A percentile compares a stretch with the other conserved stretches of the same genome.
Conservation (phyloP, 2,329 filamentous ascomycete species). For the Nothophoma quercina region DNA sequence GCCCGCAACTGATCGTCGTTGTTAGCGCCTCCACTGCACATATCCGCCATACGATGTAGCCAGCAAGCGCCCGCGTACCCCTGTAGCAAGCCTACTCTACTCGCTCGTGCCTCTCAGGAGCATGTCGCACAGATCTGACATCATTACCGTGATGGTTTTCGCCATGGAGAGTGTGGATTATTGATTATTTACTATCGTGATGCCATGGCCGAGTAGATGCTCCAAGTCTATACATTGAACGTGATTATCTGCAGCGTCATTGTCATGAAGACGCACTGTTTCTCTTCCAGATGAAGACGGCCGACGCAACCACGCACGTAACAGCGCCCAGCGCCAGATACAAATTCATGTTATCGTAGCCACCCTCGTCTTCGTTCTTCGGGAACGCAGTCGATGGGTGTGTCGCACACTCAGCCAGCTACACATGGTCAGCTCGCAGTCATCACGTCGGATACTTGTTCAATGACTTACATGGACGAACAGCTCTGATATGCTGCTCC, state of each 20-base stretch:
- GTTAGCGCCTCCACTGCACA: conserved; percentile 3
- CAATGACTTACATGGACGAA: conserved; percentile 71
- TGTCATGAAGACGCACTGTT: conserved; percentile 32
- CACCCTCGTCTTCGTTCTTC: conserved; percentile 80
- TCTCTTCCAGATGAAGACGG: conserved; percentile 67
- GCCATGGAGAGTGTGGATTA: conserved; percentile 3
- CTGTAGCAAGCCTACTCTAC: conserved; percentile 4
- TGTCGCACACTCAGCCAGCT: conserved; percentile 87
- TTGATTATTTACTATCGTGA: conserved; percentile 5
- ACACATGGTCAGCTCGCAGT: conserved; percentile 24
- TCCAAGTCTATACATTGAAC: not conserved
- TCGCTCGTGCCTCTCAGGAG: conserved; percentile 7
- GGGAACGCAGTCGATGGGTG: conserved; percentile 89
- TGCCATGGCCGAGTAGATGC: not conserved
- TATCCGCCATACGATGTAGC: conserved; percentile 3
- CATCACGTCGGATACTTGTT: not conserved
- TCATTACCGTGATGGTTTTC: not conserved
- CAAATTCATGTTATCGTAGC: conserved; percentile 80
- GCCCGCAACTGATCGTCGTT: not conserved
- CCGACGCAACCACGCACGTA: conserved; percentile 65
- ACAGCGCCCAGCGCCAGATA: conserved; percentile 84
- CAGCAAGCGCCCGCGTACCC: conserved; percentile 10
- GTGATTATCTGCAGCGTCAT: conserved; percentile 2
- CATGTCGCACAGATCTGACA: conserved; percentile 1
- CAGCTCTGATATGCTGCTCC: conserved; percentile 91